Conservation (phyloP, 2,329 filamentous ascomycete species). For the Calonectria pteridis region DNA sequence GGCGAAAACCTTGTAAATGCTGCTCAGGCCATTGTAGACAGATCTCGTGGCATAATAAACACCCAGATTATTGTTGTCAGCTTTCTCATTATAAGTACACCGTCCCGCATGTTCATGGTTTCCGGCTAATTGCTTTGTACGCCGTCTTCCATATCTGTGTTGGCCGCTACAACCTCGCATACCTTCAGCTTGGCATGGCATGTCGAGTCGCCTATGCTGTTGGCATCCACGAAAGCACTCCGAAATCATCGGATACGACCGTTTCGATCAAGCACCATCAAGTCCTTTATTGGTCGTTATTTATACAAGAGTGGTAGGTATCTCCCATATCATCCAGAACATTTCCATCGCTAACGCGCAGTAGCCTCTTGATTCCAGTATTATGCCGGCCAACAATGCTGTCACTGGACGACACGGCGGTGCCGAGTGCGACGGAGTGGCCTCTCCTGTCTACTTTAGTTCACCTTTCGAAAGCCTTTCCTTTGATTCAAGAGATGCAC, state of each 20-base stretch:
- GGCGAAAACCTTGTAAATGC: neutral
- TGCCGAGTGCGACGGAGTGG: neutral
- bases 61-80: neutral
- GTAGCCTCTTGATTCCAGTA: neutral
- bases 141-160: neutral
- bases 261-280: neutral
- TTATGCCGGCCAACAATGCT: neutral
- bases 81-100: neutral
- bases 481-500: neutral
- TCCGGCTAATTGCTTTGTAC: neutral
- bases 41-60: neutral
- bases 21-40: neutral
- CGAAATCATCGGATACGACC: neutral
- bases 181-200: neutral
- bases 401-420: neutral
- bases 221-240: neutral
- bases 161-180: neutral
- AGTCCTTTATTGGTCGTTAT: neutral
- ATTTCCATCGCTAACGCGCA: neutral
- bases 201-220: neutral
- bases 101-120: neutral
- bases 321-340: fast-evolving
- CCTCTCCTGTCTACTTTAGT: neutral
- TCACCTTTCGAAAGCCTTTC: neutral
- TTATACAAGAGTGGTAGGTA: neutral